Conservation (phyloP, 768 basidiomycete species). For the Tylopilus plumbeoviolaceoides region DNA sequence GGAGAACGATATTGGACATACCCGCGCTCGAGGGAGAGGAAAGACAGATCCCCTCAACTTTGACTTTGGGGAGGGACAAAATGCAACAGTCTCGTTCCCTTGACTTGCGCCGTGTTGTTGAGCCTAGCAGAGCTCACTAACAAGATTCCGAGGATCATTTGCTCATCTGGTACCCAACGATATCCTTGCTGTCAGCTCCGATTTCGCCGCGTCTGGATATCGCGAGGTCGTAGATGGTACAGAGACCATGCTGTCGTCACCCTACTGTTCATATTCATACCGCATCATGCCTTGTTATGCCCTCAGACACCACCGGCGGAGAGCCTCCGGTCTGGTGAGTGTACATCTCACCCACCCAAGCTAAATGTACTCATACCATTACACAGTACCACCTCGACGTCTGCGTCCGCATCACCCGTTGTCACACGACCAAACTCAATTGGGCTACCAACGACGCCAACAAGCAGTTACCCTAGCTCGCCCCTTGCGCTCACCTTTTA, state of each 20-base stretch:
- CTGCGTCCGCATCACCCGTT: conserved; percentile 1
- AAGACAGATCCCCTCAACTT: not conserved
- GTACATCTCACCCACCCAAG: no score
- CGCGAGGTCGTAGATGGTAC: no score
- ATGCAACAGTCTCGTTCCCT: not conserved
- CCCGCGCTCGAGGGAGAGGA: no score
- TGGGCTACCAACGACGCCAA: not conserved
- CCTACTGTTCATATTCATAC: not conserved
- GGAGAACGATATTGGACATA: no score
- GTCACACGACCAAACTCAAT: not conserved
- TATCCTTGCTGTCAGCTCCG: not conserved
- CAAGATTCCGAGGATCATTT: not conserved
- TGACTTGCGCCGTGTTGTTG: not conserved
- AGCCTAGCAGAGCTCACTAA: not conserved
- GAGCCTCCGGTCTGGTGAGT: not conserved
- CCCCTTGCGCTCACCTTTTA: not conserved
- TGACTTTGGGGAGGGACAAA: not conserved
- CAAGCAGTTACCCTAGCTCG: not conserved
- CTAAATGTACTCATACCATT: not conserved
- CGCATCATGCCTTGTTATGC: not conserved
- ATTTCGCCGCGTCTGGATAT: no score
- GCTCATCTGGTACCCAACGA: not conserved
- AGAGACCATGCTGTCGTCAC: not conserved
- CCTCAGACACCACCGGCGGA: not conserved
- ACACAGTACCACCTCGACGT: conserved; percentile 6